Conservation (phyloP, 345 rosid genomes). For the Jatropha curcas region DNA sequence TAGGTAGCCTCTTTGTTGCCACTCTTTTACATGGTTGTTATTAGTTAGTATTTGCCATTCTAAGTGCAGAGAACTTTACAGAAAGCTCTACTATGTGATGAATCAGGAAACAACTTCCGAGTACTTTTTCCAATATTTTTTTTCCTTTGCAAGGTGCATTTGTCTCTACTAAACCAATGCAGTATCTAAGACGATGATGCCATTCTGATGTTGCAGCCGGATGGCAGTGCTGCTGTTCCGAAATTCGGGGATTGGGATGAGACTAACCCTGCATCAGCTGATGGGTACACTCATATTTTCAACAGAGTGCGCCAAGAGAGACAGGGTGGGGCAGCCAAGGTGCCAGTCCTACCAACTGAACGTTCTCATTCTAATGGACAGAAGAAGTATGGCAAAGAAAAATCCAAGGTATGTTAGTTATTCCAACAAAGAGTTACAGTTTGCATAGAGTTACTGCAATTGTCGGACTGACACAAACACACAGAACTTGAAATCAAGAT, state of each 20-base stretch:
- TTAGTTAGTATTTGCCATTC: too few species aligned
- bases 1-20: too few species aligned
- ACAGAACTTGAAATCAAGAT: not conserved
- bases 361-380: not conserved
- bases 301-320: slow-evolving; percentile 33
- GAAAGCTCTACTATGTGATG: too few species aligned
- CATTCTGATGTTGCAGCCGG: slow-evolving; percentile 25
- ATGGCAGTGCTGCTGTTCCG: slow-evolving; percentile 31
- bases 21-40: too few species aligned
- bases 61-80: too few species aligned
- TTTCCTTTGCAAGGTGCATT: too few species aligned
- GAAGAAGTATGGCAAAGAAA: not conserved
- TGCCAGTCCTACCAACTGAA: not conserved
- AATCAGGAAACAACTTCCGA: too few species aligned
- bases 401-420: not conserved
- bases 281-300: slow-evolving; percentile 37
- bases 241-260: slow-evolving; percentile 48
- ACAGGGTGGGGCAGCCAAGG: slow-evolving; percentile 7
- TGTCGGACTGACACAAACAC: not conserved
- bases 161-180: not conserved
- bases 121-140: too few species aligned
- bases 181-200: not conserved
- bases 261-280: slow-evolving; percentile 36
- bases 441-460: not conserved
- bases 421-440: not conserved